A percentile compares a stretch with the other conserved stretches of the same genome.
Evolutionary conservation across 2,329 filamentous ascomycete species (phyloP).

Genomic region (Chaetothyriales sp.): DNA sequence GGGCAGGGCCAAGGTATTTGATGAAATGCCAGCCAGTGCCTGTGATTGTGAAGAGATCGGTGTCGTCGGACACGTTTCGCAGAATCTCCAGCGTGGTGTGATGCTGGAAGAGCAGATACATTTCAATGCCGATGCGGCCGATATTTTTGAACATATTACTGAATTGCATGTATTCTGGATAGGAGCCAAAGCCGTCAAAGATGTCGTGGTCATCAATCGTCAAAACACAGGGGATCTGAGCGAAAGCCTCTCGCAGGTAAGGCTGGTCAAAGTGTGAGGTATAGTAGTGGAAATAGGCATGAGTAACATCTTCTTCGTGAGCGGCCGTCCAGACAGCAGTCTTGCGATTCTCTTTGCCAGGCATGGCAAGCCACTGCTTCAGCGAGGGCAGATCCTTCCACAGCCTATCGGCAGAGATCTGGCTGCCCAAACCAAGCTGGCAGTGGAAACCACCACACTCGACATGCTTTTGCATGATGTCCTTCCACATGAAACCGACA

Average conservation of each 20-base stretch:
- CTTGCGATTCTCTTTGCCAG: slow-evolving; percentile 83
- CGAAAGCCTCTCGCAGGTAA: slow-evolving; percentile 84
- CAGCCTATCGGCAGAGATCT: slow-evolving; percentile 86
- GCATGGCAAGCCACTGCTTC: slow-evolving; percentile 88
- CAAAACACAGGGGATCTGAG: slow-evolving; percentile 86
- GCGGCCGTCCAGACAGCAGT: slow-evolving; percentile 82
- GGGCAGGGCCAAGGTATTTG: slow-evolving; percentile 83
- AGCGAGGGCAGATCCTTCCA: slow-evolving; percentile 92
- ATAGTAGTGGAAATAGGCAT: slow-evolving; percentile 98
- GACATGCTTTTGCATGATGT: slow-evolving; percentile 90
- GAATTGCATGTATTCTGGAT: slow-evolving; percentile 95
- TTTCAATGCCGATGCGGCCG: slow-evolving; percentile 83
- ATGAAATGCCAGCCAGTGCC: slow-evolving; percentile 98
- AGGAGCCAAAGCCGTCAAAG: slow-evolving; percentile 93
- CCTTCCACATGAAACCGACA: slow-evolving; percentile 95
- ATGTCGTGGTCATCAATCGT: slow-evolving; percentile 97
- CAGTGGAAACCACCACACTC: slow-evolving; percentile 93
- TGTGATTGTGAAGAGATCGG: slow-evolving; percentile 89
- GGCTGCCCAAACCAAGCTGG: slow-evolving; percentile 79
- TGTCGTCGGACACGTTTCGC: slow-evolving; percentile 71
- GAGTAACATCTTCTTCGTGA: slow-evolving; percentile 86
- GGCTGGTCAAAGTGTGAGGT: slow-evolving; percentile 97
- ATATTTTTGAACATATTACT: slow-evolving; percentile 98
- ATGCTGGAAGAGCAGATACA: slow-evolving; percentile 97
- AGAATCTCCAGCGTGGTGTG: slow-evolving; percentile 91